A percentile compares a stretch with the other conserved stretches of the same genome.
Conservation (phyloP, 75 land plant species). For the Gnetum montanum region DNA sequence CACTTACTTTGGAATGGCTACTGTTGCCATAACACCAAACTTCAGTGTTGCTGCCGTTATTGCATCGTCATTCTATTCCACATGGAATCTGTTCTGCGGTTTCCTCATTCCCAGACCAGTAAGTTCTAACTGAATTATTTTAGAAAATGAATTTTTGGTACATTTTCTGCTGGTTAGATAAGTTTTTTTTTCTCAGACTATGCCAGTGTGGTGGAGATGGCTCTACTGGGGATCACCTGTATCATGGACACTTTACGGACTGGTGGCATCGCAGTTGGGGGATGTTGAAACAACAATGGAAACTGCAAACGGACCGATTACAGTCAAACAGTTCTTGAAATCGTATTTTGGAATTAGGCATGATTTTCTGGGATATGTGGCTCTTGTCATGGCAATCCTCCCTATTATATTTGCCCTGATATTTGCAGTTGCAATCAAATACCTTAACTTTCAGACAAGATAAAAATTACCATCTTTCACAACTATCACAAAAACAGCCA, state of each 20-base stretch:
- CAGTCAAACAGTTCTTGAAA: conserved; percentile 14
- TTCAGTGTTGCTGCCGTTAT: conserved; percentile 25
- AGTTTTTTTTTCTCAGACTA: conserved; percentile 15
- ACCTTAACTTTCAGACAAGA: conserved; percentile 27
- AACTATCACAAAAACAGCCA: too few species aligned
- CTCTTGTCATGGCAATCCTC: conserved; percentile 7
- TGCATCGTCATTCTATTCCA: conserved; percentile 23
- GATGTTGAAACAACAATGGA: conserved; percentile 16
- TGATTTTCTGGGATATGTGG: conserved; percentile 19
- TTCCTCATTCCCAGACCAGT: conserved; percentile 28
- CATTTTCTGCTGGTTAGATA: too few species aligned
- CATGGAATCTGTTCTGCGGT: conserved; percentile 34
- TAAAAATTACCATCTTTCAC: conserved; percentile 4
- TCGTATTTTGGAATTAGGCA: conserved; percentile 24
- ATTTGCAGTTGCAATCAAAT: conserved; percentile 22
- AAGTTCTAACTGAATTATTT: too few species aligned
- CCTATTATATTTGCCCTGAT: conserved; percentile 13
- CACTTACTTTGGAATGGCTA: conserved; percentile 43
- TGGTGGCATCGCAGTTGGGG: conserved; percentile 26
- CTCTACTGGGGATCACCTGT: conserved; percentile 22
- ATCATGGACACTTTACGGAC: conserved; percentile 31
- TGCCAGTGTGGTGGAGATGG: conserved; percentile 39
- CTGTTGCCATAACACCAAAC: conserved; percentile 31
- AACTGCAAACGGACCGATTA: conserved; percentile 3
- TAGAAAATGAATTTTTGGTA: too few species aligned